Base-by-base conservation (phyloP, 2,329 filamentous ascomycete genomes). In the Epichloe scottii region DNA sequence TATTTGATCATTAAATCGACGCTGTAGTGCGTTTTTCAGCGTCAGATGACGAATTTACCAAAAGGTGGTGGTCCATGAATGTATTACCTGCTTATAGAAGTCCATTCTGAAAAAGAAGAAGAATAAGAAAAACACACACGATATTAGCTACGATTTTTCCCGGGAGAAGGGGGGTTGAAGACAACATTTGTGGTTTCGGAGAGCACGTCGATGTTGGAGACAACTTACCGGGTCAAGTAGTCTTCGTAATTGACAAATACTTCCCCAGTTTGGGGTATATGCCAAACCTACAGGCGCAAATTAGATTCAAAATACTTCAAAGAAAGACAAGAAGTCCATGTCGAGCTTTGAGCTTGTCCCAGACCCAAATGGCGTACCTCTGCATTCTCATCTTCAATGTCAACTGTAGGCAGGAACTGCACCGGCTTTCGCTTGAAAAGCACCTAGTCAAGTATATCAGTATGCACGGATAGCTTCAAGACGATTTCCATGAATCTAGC, bases 351-450 rank as follows among this genome's bases (percentile, higher is more conserved):
- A 33, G n/a, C 21, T 19, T 33, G 23, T 45, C 33, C 19, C 19
- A 23, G 30, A 21, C 8, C 44, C 43, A 34, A 42, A 17, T 30
- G n/a, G 30, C 77, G 60, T 76, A 91, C 90, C 79, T 97, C 89
- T 59, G 80, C 77, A 61, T 87, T 82, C 58, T 95, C 88, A 73
- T 93, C 83, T 59, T 89, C 77, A 58, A 91, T 79, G 49, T 78
- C 73, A 21, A 86, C 85, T 46, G 77, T 76, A 47, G 85, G 78
- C 58, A 90, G 74, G 65, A 89, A 86, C 70, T 87, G 83, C 63
- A 97, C 89, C 52, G 90, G 90, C 71, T 97, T 97, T 62, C 93
- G 82, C 74, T 97, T 97, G 70, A 87, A 96, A 57, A 95, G 78
- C 60, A 98, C 91, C 91, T 97, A 53, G 33, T 34, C 45, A 38